Conservation (phyloP, 345 rosid species). For the Iberis pinnata region DNA sequence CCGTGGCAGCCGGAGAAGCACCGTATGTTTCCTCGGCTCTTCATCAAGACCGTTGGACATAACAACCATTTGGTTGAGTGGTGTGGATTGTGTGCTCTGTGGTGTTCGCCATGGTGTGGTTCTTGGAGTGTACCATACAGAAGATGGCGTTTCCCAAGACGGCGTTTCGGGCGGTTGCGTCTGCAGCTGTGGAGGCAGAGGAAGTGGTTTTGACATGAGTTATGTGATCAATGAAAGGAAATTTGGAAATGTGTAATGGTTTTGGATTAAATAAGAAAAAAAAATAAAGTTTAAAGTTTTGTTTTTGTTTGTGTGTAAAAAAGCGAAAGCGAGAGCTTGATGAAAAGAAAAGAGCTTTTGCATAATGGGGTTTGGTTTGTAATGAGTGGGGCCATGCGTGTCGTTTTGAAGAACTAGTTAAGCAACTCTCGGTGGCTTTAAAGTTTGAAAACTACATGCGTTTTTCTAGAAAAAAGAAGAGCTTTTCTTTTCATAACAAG, state of each 20-base stretch:
- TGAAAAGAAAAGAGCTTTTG: constrained; percentile 28
- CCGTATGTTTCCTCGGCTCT: constrained; percentile 25
- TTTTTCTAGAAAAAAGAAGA: too few species aligned
- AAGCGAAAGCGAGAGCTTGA: constrained; percentile 31
- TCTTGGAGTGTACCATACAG: constrained; percentile 33
- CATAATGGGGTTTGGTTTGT: constrained; percentile 29
- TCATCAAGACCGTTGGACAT: constrained; percentile 23
- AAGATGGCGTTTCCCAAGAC: constrained; percentile 33
- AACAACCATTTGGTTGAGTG: constrained; percentile 32
- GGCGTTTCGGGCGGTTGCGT: constrained; percentile 26
- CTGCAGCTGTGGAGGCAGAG: constrained; percentile 31
- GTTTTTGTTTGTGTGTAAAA: constrained; percentile 14
- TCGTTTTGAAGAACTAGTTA: constrained; percentile 39
- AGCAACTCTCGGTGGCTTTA: constrained; percentile 35
- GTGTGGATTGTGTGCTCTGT: constrained; percentile 27
- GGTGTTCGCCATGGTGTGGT: constrained; percentile 35
- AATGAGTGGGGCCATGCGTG: constrained; percentile 50
- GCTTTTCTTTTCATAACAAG: too few species aligned
- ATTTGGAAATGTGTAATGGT: constrained; percentile 24
- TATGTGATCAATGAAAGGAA: constrained; percentile 29
- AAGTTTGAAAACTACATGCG: constrained; percentile 35
- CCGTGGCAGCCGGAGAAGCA: constrained; percentile 35
- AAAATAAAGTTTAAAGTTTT: constrained; percentile 23
- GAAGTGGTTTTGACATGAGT: constrained; percentile 36
- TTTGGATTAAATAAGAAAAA: constrained; percentile 22